Percentiles rank a stretch among this genome's conserved stretches.
These are phyloP conservation scores for Lachancea quebecensis DNA, from an alignment of 805 yeast genomes.

Conservation along the genomic window DNA sequence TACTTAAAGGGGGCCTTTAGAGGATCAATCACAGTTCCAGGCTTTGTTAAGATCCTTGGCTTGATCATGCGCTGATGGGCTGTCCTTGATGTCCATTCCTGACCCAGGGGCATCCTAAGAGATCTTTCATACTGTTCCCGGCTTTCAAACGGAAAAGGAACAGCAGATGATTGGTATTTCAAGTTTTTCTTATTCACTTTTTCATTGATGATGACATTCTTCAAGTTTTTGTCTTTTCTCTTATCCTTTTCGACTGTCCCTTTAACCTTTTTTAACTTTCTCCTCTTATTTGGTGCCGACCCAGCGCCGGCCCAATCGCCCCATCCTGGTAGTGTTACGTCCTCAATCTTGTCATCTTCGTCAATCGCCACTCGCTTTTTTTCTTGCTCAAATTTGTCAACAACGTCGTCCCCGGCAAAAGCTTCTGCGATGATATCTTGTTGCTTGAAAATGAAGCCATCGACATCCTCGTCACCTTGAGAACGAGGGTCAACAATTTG, in stretches of 20 bases:
- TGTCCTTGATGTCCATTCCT: conserved; percentile 88
- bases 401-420: conserved; percentile 96
- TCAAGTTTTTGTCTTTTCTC: conserved; percentile 69
- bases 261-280: conserved; percentile 61
- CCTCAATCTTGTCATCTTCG: conserved; percentile 84
- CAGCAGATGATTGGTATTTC: conserved; percentile 82
- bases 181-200: conserved; percentile 73
- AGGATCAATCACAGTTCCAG: conserved; percentile 88
- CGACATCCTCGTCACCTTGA: conserved; percentile 40
- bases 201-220: conserved; percentile 86
- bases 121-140: conserved; percentile 93
- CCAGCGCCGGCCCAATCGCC: conserved; percentile 91
- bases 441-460: conserved; percentile 58
- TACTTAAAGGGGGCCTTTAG: conserved; percentile 75
- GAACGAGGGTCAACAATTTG: conserved; percentile 43
- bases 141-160: conserved; percentile 91
- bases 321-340: conserved; percentile 92
- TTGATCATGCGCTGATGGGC: conserved; percentile 83
- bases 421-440: conserved; percentile 81
- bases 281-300: conserved; percentile 40
- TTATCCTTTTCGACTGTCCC: conserved; percentile 69
- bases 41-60: conserved; percentile 81
- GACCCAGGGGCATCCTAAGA: conserved; percentile 92
- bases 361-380: conserved; percentile 58
- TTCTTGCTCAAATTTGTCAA: conserved; percentile 67